Evolutionary conservation across 2,329 filamentous ascomycete genomes (phyloP).

Genomic region (Scytalidium sp.): DNA sequence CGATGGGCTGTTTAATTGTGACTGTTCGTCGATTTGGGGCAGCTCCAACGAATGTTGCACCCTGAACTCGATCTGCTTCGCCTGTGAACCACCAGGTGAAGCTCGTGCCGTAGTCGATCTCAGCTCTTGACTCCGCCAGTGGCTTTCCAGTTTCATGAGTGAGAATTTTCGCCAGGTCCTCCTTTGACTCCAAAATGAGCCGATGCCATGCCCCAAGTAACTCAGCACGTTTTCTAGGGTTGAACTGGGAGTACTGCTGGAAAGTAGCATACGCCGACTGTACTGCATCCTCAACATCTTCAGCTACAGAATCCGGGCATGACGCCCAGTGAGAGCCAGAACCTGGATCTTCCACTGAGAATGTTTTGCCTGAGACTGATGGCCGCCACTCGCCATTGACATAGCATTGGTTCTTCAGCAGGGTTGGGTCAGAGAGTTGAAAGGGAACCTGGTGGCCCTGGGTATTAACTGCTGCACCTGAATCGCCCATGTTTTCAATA

Average conservation of each 20-base stretch:
- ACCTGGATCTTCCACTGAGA: constrained; percentile 34
- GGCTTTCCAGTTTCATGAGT: constrained; percentile 53
- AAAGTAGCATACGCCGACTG: constrained; percentile 55
- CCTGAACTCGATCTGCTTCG: constrained; percentile 56
- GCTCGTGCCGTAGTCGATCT: constrained; percentile 45
- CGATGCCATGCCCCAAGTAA: constrained; percentile 60
- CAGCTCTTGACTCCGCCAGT: constrained; percentile 42
- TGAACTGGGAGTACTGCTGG: constrained; percentile 51
- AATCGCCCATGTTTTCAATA: too few species aligned
- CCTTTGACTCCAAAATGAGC: constrained; percentile 54
- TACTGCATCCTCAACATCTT: constrained; percentile 57
- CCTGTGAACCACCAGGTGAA: constrained; percentile 51
- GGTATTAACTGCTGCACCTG: too few species aligned
- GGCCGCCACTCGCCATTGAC: constrained; percentile 43
- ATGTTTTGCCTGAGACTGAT: not conserved
- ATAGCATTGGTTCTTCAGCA: constrained; percentile 46
- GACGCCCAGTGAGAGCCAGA: constrained; percentile 31
- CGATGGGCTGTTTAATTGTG: constrained; percentile 69
- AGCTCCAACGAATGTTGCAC: constrained; percentile 53
- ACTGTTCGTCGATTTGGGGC: constrained; percentile 60
- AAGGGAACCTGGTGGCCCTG: not conserved
- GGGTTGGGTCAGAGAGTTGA: constrained; percentile 45
- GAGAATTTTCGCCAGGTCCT: constrained; percentile 57
- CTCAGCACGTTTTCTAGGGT: constrained; percentile 55
- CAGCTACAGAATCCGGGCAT: constrained; percentile 34